phyloP scores from a whole-genome alignment of 768 basidiomycete species.

The Gautieria morchelliformis region DNA sequence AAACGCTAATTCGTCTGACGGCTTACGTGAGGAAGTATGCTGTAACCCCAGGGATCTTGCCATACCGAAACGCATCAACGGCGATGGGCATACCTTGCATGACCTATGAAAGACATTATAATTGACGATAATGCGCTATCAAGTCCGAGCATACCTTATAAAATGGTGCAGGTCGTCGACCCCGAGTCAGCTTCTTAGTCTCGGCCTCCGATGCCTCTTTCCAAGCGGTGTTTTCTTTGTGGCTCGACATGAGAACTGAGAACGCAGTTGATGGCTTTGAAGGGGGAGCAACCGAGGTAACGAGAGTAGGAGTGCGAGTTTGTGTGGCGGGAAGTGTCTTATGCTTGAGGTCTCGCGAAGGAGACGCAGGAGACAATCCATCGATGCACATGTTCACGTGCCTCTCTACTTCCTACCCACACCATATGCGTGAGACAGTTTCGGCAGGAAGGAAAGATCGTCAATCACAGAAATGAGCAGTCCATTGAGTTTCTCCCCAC shows the following conservation, averaged over 20 bases:
- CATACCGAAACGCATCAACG: conserved; percentile 95
- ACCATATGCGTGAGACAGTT: too few relatives aligned
- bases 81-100: conserved; percentile 96
- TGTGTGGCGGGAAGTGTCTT: conserved; percentile 8
- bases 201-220: conserved; percentile 59
- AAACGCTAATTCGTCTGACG: conserved; percentile 9
- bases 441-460: too few relatives aligned
- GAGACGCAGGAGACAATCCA: too few relatives aligned
- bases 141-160: conserved; percentile 55
- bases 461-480: too few relatives aligned
- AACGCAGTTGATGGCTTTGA: conserved; percentile 35
- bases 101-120: conserved; percentile 17
- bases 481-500: too few relatives aligned
- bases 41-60: conserved; percentile 77
- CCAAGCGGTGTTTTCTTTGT: conserved; percentile 77
- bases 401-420: too few relatives aligned
- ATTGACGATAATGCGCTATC: neutral
- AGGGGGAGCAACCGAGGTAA: conserved; percentile 14
- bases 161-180: conserved; percentile 77
- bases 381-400: too few relatives aligned
- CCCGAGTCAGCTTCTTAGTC: conserved; percentile 35
- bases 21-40: conserved; percentile 87
- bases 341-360: neutral
- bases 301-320: conserved; percentile 14
- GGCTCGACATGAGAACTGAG: conserved; percentile 81